Conservation (phyloP, 176 grass and related monocot genomes). For the Lolium multiflorum region DNA sequence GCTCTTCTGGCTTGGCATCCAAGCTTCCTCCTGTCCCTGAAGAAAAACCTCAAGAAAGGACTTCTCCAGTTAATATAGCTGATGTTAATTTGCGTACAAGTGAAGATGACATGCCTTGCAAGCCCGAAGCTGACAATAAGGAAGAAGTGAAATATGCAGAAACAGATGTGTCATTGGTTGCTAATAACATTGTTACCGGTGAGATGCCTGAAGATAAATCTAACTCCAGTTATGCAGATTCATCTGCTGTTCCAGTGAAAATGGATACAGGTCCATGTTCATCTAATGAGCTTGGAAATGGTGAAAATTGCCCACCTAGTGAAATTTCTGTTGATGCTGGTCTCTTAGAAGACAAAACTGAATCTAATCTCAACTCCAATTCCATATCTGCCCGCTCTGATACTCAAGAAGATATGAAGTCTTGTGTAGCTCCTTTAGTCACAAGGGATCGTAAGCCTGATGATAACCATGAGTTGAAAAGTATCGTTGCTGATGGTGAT, state of each 20-base stretch:
- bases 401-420: constrained; percentile 27
- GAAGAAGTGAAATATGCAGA: constrained; percentile 48
- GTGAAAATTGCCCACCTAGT: constrained; percentile 33
- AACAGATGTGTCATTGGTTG: constrained; percentile 32
- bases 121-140: constrained; percentile 38
- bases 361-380: constrained; percentile 30
- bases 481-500: constrained; percentile 25
- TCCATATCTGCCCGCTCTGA: neutral
- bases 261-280: constrained; percentile 43
- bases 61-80: constrained; percentile 30
- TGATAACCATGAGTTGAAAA: constrained; percentile 41
- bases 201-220: constrained; percentile 48
- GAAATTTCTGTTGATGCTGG: constrained; percentile 39
- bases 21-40: constrained; percentile 37
- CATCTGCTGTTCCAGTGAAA: constrained; percentile 27
- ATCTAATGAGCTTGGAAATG: constrained; percentile 43
- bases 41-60: constrained; percentile 41
- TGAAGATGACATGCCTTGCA: constrained; percentile 37
- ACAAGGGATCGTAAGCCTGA: constrained; percentile 34
- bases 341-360: constrained; percentile 1
- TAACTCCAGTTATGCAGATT: constrained; percentile 39
- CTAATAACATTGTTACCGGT: constrained; percentile 30
- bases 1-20: constrained; percentile 20
- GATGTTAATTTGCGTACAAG: constrained; percentile 34
- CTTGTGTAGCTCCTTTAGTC: constrained; percentile 15